Evolutionary conservation across 345 rosid species (phyloP).

Genomic region (Xanthoceras sorbifolium): DNA sequence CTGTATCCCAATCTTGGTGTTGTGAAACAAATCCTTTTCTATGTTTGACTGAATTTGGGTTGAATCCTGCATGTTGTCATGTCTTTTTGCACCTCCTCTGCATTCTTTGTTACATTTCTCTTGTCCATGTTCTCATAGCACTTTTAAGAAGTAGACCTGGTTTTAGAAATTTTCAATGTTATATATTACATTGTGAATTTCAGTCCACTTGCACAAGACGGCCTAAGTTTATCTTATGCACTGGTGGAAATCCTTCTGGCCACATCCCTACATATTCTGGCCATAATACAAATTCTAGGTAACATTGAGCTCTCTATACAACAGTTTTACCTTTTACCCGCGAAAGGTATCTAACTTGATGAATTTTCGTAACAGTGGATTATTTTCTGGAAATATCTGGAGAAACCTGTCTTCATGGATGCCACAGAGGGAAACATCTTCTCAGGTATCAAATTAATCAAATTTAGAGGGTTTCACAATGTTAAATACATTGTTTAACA

Average conservation of each 20-base stretch:
- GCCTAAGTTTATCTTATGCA: conserved; percentile 86
- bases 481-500: neutral
- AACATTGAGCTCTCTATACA: conserved; percentile 14
- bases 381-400: conserved; percentile 81
- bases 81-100: neutral
- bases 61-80: neutral
- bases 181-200: conserved; percentile 22
- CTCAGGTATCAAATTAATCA: conserved; percentile 49
- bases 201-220: conserved; percentile 84
- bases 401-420: conserved; percentile 86
- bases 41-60: neutral
- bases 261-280: conserved; percentile 67
- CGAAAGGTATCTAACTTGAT: conserved; percentile 17
- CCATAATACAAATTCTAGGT: conserved; percentile 70
- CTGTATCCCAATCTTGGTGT: neutral
- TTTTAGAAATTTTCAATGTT: neutral
- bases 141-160: neutral
- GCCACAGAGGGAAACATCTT: conserved; percentile 69
- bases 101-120: neutral
- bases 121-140: conserved; percentile 1
- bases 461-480: conserved; percentile 8
- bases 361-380: conserved; percentile 50
- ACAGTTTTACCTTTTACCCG: neutral
- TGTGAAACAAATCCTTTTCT: neutral
- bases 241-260: conserved; percentile 74